Evolutionary conservation across 2,329 filamentous ascomycete species (phyloP), one percentile per base, ranked within the genome.

Genomic region (Epichloe gansuensis): DNA sequence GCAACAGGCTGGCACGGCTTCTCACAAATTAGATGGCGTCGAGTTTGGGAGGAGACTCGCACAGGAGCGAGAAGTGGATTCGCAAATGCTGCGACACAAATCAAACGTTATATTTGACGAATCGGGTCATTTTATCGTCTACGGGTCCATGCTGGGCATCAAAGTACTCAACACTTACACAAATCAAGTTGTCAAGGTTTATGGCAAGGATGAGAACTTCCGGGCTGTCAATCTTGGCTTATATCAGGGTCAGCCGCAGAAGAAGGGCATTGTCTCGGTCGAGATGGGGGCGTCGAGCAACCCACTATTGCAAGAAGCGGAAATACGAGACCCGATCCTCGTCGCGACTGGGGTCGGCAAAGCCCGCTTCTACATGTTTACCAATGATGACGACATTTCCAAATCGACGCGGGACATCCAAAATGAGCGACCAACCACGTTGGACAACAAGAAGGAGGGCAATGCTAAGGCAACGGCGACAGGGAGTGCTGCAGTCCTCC

Each of bases 241-340:
- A 5, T 98, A 98, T 66, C 94, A 98, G 72, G 94, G 93, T 45
- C 87, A 91, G 58, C 93, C 93, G 0, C 87, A 95, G 66, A 94
- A 91, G 70, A 97, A 97, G 67, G 87, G 86, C 12, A 73, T 97
- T 15, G 87, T 93, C 3, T 98, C 94, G 0, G 85, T 97, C 25
- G 90, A 90, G 58, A 98, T 98, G 93, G 94, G 93, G 1, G 93
- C 94, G 0, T 95, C 88, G 36, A 85, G 81, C 60, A 98, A 98
- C 65, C 93, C 94, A 0, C 77, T 98, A 1, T 77, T 98, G 2
- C 87, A 93, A 63, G 90, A 96, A 72, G 88, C 93, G 1, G 91
- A 96, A 68, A 81, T 82, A 21, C 80, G 90, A 55, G 93, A 98
- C 64, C 90, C 94, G 0, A 91, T 97, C 63, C 74, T 98, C 7